Conservation (phyloP, 2,329 filamentous ascomycete species). For the Calonectria fujianensis region DNA sequence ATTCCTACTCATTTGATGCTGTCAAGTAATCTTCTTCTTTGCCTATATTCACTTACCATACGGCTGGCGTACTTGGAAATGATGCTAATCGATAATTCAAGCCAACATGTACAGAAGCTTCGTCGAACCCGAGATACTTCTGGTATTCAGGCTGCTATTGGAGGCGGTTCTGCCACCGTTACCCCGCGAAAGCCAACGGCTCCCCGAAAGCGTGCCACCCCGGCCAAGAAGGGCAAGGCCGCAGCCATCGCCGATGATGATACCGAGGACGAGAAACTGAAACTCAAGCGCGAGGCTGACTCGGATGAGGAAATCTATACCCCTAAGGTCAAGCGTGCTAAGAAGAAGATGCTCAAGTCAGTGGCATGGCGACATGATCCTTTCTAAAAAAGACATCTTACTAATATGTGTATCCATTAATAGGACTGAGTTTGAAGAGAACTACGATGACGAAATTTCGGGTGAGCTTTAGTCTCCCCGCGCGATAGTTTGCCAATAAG, state of each 20-base stretch:
- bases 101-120: constrained; percentile 69
- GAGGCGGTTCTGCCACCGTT: constrained; percentile 39
- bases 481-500: background rate
- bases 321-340: constrained; percentile 52
- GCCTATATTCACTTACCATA: constrained; percentile 18
- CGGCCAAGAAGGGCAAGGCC: constrained; percentile 53
- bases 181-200: constrained; percentile 54
- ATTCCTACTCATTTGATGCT: constrained; percentile 62
- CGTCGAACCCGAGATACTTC: constrained; percentile 60
- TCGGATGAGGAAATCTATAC: constrained; percentile 39
- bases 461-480: constrained; percentile 35
- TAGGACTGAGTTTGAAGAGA: constrained; percentile 46
- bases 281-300: constrained; percentile 54
- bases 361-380: background rate
- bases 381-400: background rate
- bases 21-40: constrained; percentile 60
- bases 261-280: constrained; percentile 49
- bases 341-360: constrained; percentile 47
- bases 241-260: constrained; percentile 49
- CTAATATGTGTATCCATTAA: constrained; percentile 28
- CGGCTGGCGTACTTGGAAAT: background rate
- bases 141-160: constrained; percentile 48
- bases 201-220: constrained; percentile 56
- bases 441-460: constrained; percentile 3
- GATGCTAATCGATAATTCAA: constrained; percentile 51